Evolutionary conservation across 805 yeast species (phyloP), one percentile per base, ranked within the genome.

Genomic region (Kluyveromyces siamensis): DNA sequence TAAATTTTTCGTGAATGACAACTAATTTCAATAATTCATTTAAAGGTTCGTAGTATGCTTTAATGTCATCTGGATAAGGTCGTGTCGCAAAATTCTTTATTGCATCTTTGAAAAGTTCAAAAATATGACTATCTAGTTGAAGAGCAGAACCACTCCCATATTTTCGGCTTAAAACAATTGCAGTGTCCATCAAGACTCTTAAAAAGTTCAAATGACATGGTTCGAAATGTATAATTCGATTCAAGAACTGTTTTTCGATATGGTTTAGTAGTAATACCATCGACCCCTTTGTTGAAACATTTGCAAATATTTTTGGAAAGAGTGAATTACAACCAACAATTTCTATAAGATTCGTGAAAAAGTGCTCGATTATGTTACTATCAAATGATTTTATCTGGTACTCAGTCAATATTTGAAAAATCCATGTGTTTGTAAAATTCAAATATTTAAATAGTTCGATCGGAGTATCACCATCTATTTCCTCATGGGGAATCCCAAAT

Each of bases 341-440:
- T 8, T 53, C 49, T 10, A 63, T 47, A 19, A 61, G 47, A 9
- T 55, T 57, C 39, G 58, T 52, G 14, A 63, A 48, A 43, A 60
- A 57, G 13, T 47, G 33, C 11, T 50, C 54, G 39, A 56, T 19
- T 9, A 40, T 42, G n/a, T 45, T 33, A 41, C 37, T n/a, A 14
- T 33, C 35, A 8, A 42, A 27, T 10, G 36, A 27, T 21, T 38
- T 38, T 11, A 36, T 19, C 18, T 38, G 21, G 18, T 21, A 27
- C n/a, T 37, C 37, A 8, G 66, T 58, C 37, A 52, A 55, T 1
- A 58, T 56, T 45, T 64, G 66, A 45, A 63, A 63, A 8, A 62
- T 49, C 67, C 67, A 62, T 19, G 62, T 39, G 47, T 63, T 65
- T 8, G 63, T 53, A 47, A 65, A 65, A 46, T 64, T 63, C 41